Conservation (phyloP, 345 rosid genomes). For the Syzygium aqueum region DNA sequence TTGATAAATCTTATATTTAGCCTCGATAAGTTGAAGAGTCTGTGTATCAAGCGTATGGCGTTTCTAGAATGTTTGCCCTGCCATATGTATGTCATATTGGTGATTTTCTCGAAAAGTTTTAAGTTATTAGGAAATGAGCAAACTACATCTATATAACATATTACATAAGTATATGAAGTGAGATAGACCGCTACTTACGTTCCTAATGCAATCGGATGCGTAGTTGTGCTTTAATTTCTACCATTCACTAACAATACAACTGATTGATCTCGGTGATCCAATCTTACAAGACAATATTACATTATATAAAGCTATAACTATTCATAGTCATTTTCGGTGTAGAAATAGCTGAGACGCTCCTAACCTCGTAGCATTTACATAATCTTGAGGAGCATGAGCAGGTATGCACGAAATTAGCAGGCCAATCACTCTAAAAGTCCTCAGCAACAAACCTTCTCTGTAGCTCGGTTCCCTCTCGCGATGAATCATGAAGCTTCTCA, state of each 20-base stretch:
- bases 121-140: background rate
- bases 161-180: background rate
- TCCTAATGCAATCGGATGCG: background rate
- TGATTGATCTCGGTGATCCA: background rate
- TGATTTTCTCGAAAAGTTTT: background rate
- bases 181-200: background rate
- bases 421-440: background rate
- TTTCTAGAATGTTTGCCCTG: too few species aligned
- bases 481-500: slow-evolving; percentile 24
- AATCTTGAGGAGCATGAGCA: background rate
- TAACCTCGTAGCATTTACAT: background rate
- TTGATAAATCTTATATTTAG: too few species aligned
- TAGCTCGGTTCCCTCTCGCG: background rate
- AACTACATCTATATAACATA: background rate
- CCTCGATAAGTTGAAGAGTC: too few species aligned
- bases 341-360: background rate
- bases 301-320: background rate
- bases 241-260: background rate
- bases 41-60: too few species aligned
- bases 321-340: background rate
- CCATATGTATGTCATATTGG: background rate
- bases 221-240: background rate
- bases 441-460: background rate
- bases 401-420: background rate
- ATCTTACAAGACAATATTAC: background rate